Percentiles rank a stretch among this genome's conserved stretches.
Conservation (phyloP, 371 early-diverging fungal species). For the Mucor mucedo region DNA sequence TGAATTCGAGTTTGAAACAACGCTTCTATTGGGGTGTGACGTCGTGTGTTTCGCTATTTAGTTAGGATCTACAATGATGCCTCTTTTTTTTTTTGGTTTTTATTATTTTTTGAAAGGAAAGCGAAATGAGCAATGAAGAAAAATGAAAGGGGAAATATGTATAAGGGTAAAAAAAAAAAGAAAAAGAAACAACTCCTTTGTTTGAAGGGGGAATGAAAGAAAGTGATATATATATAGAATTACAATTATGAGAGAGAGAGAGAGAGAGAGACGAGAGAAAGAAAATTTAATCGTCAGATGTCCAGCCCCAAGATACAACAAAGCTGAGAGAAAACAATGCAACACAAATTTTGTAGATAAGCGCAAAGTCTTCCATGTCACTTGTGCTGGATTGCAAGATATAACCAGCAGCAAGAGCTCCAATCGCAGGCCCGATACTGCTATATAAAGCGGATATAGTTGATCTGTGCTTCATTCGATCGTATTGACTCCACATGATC, state of each 20-base stretch:
- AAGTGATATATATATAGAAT: conserved; percentile 4
- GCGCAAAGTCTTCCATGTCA: conserved; percentile 26
- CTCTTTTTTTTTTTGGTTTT: too few species aligned
- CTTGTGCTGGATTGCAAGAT: conserved; percentile 20
- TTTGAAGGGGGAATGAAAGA: too few species aligned
- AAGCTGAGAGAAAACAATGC: conserved; percentile 39
- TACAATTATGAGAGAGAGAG: not conserved
- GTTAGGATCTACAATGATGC: too few species aligned
- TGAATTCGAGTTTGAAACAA: conserved; percentile 4
- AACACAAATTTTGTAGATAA: conserved; percentile 33
- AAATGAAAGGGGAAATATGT: too few species aligned
- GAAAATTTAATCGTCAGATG: conserved; percentile 25
- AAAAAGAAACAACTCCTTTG: too few species aligned
- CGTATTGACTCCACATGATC: conserved; percentile 34
- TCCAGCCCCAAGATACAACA: conserved; percentile 53
- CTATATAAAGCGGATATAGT: conserved; percentile 38
- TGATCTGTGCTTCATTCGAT: conserved; percentile 38
- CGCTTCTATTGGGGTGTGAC: not conserved
- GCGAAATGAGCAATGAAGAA: too few species aligned
- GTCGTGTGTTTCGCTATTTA: not conserved
- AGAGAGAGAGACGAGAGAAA: not conserved
- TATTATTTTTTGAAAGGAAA: too few species aligned
- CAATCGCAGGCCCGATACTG: conserved; percentile 42
- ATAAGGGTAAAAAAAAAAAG: too few species aligned
- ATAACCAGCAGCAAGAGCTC: conserved; percentile 32